phyloP scores from a whole-genome alignment of 164 flowering plant species.

The Vitis rotundifolia region DNA sequence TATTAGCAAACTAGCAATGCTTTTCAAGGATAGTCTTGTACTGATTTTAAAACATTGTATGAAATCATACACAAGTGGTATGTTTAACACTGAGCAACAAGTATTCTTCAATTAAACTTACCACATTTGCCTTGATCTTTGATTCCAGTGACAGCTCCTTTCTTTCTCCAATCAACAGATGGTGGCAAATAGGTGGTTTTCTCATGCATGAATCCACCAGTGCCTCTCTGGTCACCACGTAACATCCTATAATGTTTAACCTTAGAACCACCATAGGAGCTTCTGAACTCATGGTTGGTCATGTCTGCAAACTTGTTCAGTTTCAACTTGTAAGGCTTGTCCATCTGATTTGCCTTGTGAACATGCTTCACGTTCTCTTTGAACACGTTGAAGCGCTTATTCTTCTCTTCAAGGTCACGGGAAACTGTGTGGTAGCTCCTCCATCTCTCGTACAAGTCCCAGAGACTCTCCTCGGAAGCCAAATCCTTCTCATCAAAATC shows the following conservation, averaged over 20 bases:
- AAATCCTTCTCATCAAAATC: conserved; percentile 61
- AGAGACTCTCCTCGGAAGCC: conserved; percentile 55
- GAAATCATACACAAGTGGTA: no score
- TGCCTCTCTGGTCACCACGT: conserved; percentile 19
- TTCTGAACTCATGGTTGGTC: conserved; percentile 64
- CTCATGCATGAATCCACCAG: conserved; percentile 38
- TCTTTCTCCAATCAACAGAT: conserved; percentile 59
- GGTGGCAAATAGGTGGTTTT: conserved; percentile 23
- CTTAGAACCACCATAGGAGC: conserved; percentile 46
- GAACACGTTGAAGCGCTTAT: conserved; percentile 66
- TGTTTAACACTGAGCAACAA: no score
- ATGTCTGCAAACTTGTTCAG: conserved; percentile 73
- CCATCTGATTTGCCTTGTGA: conserved; percentile 55
- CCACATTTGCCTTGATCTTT: conserved; percentile 71
- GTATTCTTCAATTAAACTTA: conserved; percentile 17
- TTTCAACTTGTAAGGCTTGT: conserved; percentile 64
- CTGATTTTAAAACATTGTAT: no score
- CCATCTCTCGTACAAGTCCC: conserved; percentile 76
- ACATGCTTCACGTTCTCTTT: conserved; percentile 54
- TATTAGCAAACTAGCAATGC: no score
- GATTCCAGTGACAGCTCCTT: conserved; percentile 54
- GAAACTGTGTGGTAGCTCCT: conserved; percentile 65
- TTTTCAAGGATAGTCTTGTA: no score
- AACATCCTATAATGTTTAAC: conserved; percentile 48
- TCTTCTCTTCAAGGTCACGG: conserved; percentile 49